A percentile compares a stretch with the other conserved stretches of the same genome.
Evolutionary conservation across 768 basidiomycete genomes (phyloP).

Genomic region (Hebeloma cylindrosporum): DNA sequence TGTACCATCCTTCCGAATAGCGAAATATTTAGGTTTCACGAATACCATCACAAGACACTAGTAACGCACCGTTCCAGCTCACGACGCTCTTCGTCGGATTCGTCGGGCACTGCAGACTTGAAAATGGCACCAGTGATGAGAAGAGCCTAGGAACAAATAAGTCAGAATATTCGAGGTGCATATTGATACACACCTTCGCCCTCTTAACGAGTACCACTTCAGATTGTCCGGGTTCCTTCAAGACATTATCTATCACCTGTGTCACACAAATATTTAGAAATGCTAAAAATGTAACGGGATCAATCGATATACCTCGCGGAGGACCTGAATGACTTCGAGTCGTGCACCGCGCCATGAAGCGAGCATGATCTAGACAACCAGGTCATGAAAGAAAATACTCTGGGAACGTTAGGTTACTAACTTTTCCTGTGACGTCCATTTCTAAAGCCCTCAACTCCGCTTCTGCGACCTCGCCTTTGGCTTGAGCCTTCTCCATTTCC

Average conservation of each 20-base stretch:
- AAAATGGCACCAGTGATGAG: constrained; percentile 88
- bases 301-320: constrained; percentile 54
- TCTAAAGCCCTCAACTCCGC: constrained; percentile 86
- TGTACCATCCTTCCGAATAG: constrained; percentile 70
- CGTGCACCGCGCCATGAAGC: constrained; percentile 98
- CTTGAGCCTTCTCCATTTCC: constrained; percentile 90
- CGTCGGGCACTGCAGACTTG: constrained; percentile 82
- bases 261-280: constrained; percentile 3
- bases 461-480: constrained; percentile 85
- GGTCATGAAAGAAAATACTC: background rate
- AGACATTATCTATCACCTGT: constrained; percentile 78
- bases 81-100: constrained; percentile 89
- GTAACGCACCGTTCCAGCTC: constrained; percentile 82
- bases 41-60: constrained; percentile 5
- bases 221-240: constrained; percentile 74
- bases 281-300: background rate
- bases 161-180: background rate
- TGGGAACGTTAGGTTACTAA: constrained; percentile 24
- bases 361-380: constrained; percentile 70
- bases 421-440: constrained; percentile 91
- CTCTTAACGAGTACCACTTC: constrained; percentile 75
- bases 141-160: constrained; percentile 56
- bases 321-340: constrained; percentile 89
- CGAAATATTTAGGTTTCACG: background rate
- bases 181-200: constrained; percentile 65